Percentiles rank a stretch among this genome's conserved stretches.
Evolutionary conservation across 2,329 filamentous ascomycete species (phyloP).

Genomic region (Scolecobasidium constrictum): DNA sequence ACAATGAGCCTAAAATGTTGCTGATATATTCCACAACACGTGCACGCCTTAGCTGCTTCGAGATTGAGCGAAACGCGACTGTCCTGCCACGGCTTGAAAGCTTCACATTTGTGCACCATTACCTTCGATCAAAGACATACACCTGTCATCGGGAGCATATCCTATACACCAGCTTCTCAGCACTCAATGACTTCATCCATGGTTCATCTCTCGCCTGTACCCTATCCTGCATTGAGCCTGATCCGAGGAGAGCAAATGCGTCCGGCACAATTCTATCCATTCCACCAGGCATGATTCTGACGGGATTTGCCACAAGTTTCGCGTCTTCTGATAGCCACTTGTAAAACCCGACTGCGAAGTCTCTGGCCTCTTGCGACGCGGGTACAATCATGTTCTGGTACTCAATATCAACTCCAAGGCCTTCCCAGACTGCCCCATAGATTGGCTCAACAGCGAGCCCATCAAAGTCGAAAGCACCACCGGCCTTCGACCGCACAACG

Average conservation of each 20-base stretch:
- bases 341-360: slow-evolving; percentile 26
- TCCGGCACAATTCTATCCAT: slow-evolving; percentile 16
- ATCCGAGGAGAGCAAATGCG: slow-evolving; percentile 16
- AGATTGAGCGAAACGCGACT: too few species aligned
- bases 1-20: too few species aligned
- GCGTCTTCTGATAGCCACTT: slow-evolving; percentile 18
- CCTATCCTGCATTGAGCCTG: slow-evolving; percentile 17
- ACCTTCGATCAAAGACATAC: too few species aligned
- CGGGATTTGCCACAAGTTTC: slow-evolving; percentile 19
- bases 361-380: slow-evolving; percentile 16
- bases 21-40: too few species aligned
- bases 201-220: slow-evolving; percentile 15
- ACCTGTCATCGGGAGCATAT: too few species aligned
- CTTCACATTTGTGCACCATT: too few species aligned
- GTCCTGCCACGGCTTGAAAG: too few species aligned
- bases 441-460: slow-evolving; percentile 21
- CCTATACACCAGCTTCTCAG: slow-evolving; percentile 26
- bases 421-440: slow-evolving; percentile 34
- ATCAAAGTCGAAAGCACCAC: slow-evolving; percentile 19
- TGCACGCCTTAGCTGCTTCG: too few species aligned
- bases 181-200: slow-evolving; percentile 29
- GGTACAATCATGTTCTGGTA: slow-evolving; percentile 23
- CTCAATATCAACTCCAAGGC: slow-evolving; percentile 27
- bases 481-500: slow-evolving; percentile 20
- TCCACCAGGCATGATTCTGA: slow-evolving; percentile 18